Conservation (phyloP, 1,284 basidiomycete species). For the Stygiomarasmius scandens region DNA sequence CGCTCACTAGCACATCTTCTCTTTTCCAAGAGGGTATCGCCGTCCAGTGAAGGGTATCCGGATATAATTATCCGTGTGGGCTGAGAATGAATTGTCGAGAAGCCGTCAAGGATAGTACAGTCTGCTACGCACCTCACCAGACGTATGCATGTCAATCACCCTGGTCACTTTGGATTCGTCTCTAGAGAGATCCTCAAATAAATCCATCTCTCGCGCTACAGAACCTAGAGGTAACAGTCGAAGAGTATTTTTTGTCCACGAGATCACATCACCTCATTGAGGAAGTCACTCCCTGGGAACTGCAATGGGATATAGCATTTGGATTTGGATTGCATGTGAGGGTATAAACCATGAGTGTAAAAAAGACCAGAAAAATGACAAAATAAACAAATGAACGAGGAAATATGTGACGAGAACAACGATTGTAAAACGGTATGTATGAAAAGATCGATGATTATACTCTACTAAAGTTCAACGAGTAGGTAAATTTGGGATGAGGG, state of each 20-base stretch:
- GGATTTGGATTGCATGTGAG: not conserved
- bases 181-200: not conserved
- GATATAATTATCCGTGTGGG: slow-evolving; percentile 41
- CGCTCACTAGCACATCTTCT: slow-evolving; percentile 30
- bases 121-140: slow-evolving; percentile 35
- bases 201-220: not conserved
- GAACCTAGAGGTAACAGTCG: no score
- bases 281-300: not conserved
- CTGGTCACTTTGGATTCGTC: slow-evolving; percentile 18
- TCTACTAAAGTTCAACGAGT: no score
- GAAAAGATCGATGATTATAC: no score
- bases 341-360: not conserved
- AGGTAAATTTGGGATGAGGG: no score
- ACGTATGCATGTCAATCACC: slow-evolving; percentile 43
- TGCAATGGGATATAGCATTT: not conserved
- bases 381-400: not conserved
- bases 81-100: slow-evolving; percentile 20
- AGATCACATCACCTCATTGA: not conserved
- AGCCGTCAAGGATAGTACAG: not conserved
- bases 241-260: not conserved
- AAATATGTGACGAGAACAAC: no score
- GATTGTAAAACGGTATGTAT: no score
- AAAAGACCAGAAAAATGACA: not conserved
- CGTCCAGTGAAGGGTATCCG: slow-evolving; percentile 36
- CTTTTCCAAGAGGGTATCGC: slow-evolving; percentile 38